Conservation (phyloP, 2,329 filamentous ascomycete genomes). For the Colletotrichum navitas region DNA sequence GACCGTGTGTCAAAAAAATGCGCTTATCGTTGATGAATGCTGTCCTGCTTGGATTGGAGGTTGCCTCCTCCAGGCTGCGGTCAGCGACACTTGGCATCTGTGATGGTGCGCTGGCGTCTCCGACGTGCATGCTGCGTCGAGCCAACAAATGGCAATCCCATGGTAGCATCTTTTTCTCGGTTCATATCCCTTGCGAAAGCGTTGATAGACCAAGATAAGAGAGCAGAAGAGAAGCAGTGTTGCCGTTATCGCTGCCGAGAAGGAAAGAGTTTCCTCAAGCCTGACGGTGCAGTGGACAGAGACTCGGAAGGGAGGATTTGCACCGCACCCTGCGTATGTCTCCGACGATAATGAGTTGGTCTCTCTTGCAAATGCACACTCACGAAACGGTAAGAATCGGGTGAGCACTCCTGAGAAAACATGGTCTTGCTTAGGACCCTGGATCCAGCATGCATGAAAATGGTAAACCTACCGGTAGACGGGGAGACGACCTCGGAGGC, state of each 20-base stretch:
- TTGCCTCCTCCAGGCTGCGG: not conserved
- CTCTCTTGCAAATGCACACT: not conserved
- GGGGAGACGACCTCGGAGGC: not conserved
- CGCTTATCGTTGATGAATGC: not conserved
- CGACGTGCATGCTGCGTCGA: not conserved
- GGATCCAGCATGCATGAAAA: conserved; percentile 1
- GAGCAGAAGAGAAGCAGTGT: not conserved
- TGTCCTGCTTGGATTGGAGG: not conserved
- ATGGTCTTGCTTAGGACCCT: conserved; percentile 14
- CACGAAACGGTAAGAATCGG: not conserved
- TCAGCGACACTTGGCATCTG: conserved; percentile 2
- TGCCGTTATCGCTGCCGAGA: not conserved
- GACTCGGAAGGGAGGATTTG: no score
- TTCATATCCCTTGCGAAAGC: not conserved
- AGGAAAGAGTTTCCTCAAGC: no score
- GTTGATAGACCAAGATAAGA: not conserved
- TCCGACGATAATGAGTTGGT: not conserved
- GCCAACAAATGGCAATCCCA: not conserved
- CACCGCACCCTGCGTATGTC: not conserved
- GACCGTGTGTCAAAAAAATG: not conserved
- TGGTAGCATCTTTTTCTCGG: not conserved
- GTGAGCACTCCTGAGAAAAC: not conserved
- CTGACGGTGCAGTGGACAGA: no score
- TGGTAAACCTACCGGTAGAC: not conserved
- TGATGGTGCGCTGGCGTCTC: conserved; percentile 8